phyloP scores from a whole-genome alignment of 352 stramenopile genomes.

The Pythium folliculosum region DNA sequence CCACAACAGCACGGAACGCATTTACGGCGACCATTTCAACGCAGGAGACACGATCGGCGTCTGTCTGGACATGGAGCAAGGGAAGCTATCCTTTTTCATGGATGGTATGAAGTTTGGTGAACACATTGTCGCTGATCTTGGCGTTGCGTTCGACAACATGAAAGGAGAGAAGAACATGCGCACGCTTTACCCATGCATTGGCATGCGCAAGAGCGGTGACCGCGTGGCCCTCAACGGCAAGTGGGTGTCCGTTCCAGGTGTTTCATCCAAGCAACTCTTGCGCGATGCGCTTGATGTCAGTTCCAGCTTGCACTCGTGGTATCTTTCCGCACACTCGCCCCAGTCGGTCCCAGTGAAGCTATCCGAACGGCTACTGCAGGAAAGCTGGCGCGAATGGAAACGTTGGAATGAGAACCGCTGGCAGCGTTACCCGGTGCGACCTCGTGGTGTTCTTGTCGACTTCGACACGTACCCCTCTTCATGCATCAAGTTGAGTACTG shows the following conservation, averaged over 20 bases:
- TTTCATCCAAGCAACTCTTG: constrained; percentile 72
- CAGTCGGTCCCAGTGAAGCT: constrained; percentile 38
- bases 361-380: constrained; percentile 55
- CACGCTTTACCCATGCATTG: constrained; percentile 96
- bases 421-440: constrained; percentile 76
- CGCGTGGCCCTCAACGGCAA: constrained; percentile 95
- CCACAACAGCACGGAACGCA: constrained; percentile 90
- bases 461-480: constrained; percentile 91
- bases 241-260: constrained; percentile 88
- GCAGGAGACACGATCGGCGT: constrained; percentile 98
- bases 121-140: constrained; percentile 97
- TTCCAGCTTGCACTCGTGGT: constrained; percentile 86
- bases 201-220: constrained; percentile 94
- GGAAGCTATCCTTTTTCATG: constrained; percentile 98
- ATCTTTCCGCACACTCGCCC: constrained; percentile 47
- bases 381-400: constrained; percentile 85
- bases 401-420: constrained; percentile 85
- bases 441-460: constrained; percentile 91
- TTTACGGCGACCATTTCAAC: constrained; percentile 90
- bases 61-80: constrained; percentile 97
- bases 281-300: constrained; percentile 90
- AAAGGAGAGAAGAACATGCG: constrained; percentile 82
- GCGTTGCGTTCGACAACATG: constrained; percentile 96
- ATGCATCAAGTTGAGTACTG: constrained; percentile 89
- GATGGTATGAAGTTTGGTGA: constrained; percentile 99